Evolutionary conservation across 2,329 filamentous ascomycete genomes (phyloP).

Genomic region (Aspergillus piperis): DNA sequence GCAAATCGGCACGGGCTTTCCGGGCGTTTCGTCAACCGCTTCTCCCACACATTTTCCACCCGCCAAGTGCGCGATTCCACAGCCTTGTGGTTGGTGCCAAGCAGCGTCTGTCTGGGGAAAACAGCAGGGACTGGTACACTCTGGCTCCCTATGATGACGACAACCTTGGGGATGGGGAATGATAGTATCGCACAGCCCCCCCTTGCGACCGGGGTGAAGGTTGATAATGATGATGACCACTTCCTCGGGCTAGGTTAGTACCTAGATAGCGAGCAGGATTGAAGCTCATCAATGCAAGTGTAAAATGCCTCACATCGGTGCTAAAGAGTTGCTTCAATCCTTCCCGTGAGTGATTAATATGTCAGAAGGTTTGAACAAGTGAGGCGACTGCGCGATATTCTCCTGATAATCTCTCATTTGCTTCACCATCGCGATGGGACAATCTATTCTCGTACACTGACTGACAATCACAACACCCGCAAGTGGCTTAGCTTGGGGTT

Average conservation of each 20-base stretch:
- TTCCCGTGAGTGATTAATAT: not conserved
- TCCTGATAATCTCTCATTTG: constrained; percentile 1
- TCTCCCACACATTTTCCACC: not conserved
- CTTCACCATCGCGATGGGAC: not conserved
- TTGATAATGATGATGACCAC: not conserved
- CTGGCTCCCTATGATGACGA: not conserved
- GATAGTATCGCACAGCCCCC: constrained; percentile 6
- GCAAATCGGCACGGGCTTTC: constrained; percentile 8
- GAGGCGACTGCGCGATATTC: constrained; percentile 9
- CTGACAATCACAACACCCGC: not conserved
- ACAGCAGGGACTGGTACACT: not conserved
- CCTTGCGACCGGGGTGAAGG: constrained; percentile 1
- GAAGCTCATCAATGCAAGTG: not conserved
- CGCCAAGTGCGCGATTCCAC: not conserved
- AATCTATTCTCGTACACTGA: too few species aligned
- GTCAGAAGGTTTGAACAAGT: not conserved
- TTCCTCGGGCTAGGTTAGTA: not conserved
- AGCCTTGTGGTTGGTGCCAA: constrained; percentile 6
- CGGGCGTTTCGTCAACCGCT: constrained; percentile 6
- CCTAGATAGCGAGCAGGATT: not conserved
- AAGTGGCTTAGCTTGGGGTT: not conserved
- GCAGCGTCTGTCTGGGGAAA: constrained; percentile 6
- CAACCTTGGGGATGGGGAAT: not conserved
- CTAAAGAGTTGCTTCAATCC: not conserved
- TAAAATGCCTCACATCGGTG: constrained; percentile 3